Percentiles rank a stretch among this genome's conserved stretches.
Conservation (phyloP, 805 yeast genomes). For the Ogataea allantospora region DNA sequence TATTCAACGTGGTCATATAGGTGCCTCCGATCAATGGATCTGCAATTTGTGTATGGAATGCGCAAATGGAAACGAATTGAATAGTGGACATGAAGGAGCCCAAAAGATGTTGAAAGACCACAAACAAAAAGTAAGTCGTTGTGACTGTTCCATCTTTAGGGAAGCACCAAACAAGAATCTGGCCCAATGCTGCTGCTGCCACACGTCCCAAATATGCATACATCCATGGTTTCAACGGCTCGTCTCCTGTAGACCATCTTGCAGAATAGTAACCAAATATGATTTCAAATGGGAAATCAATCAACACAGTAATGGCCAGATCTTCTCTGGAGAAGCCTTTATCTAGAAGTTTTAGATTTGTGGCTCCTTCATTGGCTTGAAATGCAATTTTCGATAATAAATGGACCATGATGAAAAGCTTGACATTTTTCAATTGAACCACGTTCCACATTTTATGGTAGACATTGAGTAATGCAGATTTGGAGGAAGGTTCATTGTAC, state of each 20-base stretch:
- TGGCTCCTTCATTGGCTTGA: conserved; percentile 94
- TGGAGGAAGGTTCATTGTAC: conserved; percentile 14
- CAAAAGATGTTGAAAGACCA: conserved; percentile 77
- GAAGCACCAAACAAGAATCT: conserved; percentile 65
- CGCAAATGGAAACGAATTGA: conserved; percentile 90
- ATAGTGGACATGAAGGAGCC: conserved; percentile 93
- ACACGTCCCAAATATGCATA: conserved; percentile 82
- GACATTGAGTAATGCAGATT: conserved; percentile 46
- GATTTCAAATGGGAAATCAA: conserved; percentile 95
- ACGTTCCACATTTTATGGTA: conserved; percentile 68
- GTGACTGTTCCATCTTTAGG: conserved; percentile 56
- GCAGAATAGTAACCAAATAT: conserved; percentile 95
- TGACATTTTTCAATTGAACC: conserved; percentile 68
- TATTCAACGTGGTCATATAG: conserved; percentile 93
- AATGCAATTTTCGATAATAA: conserved; percentile 85
- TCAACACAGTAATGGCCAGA: conserved; percentile 83
- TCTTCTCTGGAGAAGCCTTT: conserved; percentile 93
- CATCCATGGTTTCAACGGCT: conserved; percentile 86
- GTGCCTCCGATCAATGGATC: conserved; percentile 97
- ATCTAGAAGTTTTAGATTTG: conserved; percentile 85
- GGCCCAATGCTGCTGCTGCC: conserved; percentile 72
- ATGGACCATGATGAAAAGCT: conserved; percentile 69
- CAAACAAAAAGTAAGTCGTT: conserved; percentile 57
- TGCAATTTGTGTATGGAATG: conserved; percentile 93
- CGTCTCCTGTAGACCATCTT: conserved; percentile 80